phyloP scores from a whole-genome alignment of 2,329 filamentous ascomycete genomes.

The Diaporthe citri region DNA sequence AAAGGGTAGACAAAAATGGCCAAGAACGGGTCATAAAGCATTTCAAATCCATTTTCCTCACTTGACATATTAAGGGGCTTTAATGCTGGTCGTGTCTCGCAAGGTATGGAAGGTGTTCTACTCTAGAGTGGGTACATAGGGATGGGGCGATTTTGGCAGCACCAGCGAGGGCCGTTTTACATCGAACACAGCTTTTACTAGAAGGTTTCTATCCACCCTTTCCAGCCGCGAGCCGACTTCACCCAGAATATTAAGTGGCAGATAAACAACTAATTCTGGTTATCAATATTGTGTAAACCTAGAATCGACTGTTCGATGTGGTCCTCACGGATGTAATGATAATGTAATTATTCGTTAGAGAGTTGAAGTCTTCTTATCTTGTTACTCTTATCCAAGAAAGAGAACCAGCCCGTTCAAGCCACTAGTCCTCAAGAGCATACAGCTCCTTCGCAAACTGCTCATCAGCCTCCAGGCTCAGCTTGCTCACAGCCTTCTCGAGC shows the following conservation, averaged over 20 bases:
- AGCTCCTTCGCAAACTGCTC: slow-evolving; percentile 61
- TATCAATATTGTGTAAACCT: neutral
- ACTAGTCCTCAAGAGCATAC: slow-evolving; percentile 47
- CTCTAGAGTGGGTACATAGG: neutral
- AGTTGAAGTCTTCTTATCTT: neutral
- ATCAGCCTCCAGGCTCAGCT: slow-evolving; percentile 59
- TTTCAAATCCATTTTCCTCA: neutral
- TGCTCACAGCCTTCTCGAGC: slow-evolving; percentile 54
- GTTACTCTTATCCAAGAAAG: neutral
- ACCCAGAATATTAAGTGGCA: neutral
- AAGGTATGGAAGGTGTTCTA: no score
- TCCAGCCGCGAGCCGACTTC: neutral
- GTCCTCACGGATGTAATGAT: neutral
- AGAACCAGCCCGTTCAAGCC: neutral
- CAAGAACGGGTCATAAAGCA: neutral
- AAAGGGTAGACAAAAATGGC: slow-evolving; percentile 31
- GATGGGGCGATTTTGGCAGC: neutral
- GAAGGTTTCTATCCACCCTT: neutral
- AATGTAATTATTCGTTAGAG: neutral
- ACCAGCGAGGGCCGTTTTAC: neutral
- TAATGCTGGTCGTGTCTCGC: neutral
- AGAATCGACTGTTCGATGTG: neutral
- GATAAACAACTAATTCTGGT: neutral
- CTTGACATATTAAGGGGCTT: neutral
- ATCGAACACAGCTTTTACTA: neutral